Evolutionary conservation across 140 eudicot species (phyloP).

Genomic region (Bidens hawaiensis): DNA sequence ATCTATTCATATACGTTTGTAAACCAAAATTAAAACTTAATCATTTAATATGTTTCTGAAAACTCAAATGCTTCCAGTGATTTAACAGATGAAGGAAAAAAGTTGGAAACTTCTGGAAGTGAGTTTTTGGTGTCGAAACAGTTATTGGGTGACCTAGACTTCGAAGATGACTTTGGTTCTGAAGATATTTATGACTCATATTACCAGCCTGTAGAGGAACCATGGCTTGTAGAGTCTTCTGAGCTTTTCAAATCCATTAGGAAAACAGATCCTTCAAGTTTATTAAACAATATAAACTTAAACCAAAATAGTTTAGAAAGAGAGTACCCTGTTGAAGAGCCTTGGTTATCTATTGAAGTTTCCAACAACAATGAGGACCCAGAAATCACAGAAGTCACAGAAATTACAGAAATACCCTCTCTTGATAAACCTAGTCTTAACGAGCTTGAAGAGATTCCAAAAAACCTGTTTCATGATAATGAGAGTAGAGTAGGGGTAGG

Average conservation of each 20-base stretch:
- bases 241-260: slow-evolving; percentile 15
- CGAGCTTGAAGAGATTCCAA: slow-evolving; percentile 29
- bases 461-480: slow-evolving; percentile 37
- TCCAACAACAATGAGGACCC: slow-evolving; percentile 25
- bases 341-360: slow-evolving; percentile 51
- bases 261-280: slow-evolving; percentile 31
- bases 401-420: slow-evolving; percentile 31
- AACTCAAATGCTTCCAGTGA: slow-evolving; percentile 94
- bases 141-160: slow-evolving; percentile 28
- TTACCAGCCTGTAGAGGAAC: slow-evolving; percentile 70
- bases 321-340: slow-evolving; percentile 73
- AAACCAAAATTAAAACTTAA: neutral
- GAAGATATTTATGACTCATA: slow-evolving; percentile 22
- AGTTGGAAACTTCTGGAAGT: slow-evolving; percentile 25
- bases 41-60: slow-evolving; percentile 53
- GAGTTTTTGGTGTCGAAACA: slow-evolving; percentile 42
- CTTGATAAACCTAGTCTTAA: slow-evolving; percentile 27
- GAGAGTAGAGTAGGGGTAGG: slow-evolving; percentile 31
- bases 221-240: slow-evolving; percentile 72
- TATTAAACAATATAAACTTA: slow-evolving; percentile 7
- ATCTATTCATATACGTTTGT: slow-evolving; percentile 20
- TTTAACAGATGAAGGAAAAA: slow-evolving; percentile 71
- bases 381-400: no score
- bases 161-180: slow-evolving; percentile 18
- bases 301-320: slow-evolving; percentile 14